These are phyloP conservation scores for Coemansia reversa DNA, from an alignment of 192 early-diverging fungal genomes.

Conservation along the genomic window DNA sequence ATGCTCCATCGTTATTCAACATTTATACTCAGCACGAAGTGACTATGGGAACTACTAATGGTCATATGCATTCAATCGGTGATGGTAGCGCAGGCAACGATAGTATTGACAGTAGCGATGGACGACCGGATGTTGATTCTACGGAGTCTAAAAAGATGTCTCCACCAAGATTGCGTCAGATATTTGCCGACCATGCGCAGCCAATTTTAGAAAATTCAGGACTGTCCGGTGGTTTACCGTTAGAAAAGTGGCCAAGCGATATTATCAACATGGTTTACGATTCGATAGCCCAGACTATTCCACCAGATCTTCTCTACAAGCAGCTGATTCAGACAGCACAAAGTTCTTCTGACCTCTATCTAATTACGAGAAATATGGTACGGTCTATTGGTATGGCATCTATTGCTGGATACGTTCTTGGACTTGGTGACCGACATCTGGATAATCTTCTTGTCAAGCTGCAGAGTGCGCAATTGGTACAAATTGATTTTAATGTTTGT, in stretches of 20 bases:
- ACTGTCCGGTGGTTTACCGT: conserved; percentile 1
- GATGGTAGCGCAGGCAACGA: not conserved
- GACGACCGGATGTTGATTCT: not conserved
- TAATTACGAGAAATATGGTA: conserved; percentile 14
- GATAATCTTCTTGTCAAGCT: conserved; percentile 69
- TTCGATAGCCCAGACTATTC: conserved; percentile 7
- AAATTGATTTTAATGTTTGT: conserved; percentile 77
- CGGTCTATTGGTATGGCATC: conserved; percentile 56
- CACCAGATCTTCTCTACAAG: conserved; percentile 16
- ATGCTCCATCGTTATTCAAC: conserved; percentile 68
- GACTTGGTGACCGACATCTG: conserved; percentile 72
- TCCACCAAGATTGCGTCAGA: conserved; percentile 16
- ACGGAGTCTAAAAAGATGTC: not conserved
- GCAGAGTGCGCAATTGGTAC: conserved; percentile 56
- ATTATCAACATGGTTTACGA: conserved; percentile 16
- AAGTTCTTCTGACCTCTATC: conserved; percentile 19
- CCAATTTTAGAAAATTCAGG: conserved; percentile 1
- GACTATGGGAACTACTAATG: not conserved
- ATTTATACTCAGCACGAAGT: conserved; percentile 20
- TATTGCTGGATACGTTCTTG: conserved; percentile 64
- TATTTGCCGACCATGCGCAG: conserved; percentile 14
- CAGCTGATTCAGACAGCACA: conserved; percentile 13
- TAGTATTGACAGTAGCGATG: not conserved
- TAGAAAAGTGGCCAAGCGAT: conserved; percentile 22
- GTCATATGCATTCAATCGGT: not conserved